Evolutionary conservation across 768 basidiomycete species (phyloP).

Genomic region (Hypholoma sublateritium): DNA sequence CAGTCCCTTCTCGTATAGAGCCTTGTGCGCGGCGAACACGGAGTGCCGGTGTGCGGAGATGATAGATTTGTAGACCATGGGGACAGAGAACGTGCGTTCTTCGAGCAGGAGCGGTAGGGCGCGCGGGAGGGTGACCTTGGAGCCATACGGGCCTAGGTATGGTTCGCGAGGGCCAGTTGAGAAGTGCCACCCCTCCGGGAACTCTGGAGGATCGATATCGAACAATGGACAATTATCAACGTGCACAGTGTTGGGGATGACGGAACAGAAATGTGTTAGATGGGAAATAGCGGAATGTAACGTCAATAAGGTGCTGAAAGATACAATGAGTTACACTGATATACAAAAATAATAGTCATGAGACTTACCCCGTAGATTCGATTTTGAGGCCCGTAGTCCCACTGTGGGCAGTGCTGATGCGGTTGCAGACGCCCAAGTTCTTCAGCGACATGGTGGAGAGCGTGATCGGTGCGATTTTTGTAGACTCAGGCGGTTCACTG

Average conservation of each 20-base stretch:
- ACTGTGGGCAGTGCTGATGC: conserved; percentile 74
- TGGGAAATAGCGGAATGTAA: conserved; percentile 68
- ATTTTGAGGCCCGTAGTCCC: too few species aligned
- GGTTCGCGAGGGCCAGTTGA: conserved; percentile 23
- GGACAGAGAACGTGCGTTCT: conserved; percentile 51
- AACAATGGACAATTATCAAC: conserved; percentile 54
- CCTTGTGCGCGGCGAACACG: conserved; percentile 68
- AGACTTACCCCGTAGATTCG: conserved; percentile 62
- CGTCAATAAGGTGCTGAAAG: conserved; percentile 65
- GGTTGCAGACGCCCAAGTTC: conserved; percentile 75
- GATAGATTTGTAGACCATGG: conserved; percentile 49
- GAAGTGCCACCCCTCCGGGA: conserved; percentile 61
- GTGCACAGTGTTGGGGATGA: conserved; percentile 57
- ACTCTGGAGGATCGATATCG: conserved; percentile 66
- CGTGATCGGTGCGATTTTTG: conserved; percentile 71
- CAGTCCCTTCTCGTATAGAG: conserved; percentile 55
- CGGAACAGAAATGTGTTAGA: conserved; percentile 71
- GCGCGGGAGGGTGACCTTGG: conserved; percentile 63
- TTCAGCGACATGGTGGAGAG: conserved; percentile 81
- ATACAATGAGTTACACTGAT: neutral
- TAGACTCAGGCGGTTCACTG: conserved; percentile 62
- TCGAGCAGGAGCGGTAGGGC: conserved; percentile 40
- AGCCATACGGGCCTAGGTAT: conserved; percentile 62
- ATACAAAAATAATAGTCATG: neutral
- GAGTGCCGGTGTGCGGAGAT: conserved; percentile 66